These are phyloP conservation scores for Fusarium napiforme DNA, from an alignment of 2,329 filamentous ascomycete species.

Conservation along the genomic window DNA sequence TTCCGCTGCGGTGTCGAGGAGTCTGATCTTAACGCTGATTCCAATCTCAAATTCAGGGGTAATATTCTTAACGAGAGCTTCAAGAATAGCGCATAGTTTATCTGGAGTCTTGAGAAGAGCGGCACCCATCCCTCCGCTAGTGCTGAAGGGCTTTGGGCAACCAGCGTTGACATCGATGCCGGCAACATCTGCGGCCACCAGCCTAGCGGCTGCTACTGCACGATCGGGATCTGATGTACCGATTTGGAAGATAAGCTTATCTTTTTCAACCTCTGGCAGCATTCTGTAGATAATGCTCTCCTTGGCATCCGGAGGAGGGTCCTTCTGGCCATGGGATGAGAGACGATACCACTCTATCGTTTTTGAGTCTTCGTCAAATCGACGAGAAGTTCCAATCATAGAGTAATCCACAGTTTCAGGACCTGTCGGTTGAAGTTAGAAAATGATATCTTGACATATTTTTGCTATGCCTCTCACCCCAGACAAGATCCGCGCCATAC, in stretches of 20 bases:
- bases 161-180: conserved; percentile 98
- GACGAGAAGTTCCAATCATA: conserved; percentile 86
- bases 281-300: conserved; percentile 85
- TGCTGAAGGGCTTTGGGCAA: conserved; percentile 98
- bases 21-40: conserved; percentile 95
- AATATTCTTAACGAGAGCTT: conserved; percentile 82
- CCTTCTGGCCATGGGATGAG: conserved; percentile 75
- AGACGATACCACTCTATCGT: conserved; percentile 87
- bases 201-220: conserved; percentile 83
- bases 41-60: conserved; percentile 84
- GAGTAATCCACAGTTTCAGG: conserved; percentile 94
- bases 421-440: conserved; percentile 58
- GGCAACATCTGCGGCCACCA: conserved; percentile 87
- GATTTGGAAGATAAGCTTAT: conserved; percentile 87
- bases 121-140: conserved; percentile 93
- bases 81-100: conserved; percentile 82
- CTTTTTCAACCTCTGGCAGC: conserved; percentile 79
- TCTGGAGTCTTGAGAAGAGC: conserved; percentile 89
- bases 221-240: conserved; percentile 85
- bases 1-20: conserved; percentile 79
- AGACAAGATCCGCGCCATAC: conserved; percentile 96
- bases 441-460: neutral
- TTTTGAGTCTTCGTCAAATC: conserved; percentile 77
- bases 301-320: conserved; percentile 62
- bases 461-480: conserved; percentile 68